phyloP scores from a whole-genome alignment of 2,329 filamentous ascomycete genomes.

The Emmonsia crescens region DNA sequence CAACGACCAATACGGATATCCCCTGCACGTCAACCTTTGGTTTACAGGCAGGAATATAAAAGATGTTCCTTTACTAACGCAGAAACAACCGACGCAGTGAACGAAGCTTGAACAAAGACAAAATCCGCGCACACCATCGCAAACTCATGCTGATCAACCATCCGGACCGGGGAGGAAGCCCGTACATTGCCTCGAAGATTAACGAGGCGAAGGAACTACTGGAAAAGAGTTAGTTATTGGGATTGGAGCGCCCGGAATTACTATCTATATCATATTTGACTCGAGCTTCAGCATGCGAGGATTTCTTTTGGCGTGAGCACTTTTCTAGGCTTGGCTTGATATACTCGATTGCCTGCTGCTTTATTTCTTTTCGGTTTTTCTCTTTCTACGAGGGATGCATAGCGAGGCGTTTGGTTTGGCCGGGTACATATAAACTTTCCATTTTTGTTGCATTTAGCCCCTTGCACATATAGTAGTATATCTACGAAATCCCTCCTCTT shows the following conservation, averaged over 20 bases:
- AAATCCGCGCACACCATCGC: conserved; percentile 89
- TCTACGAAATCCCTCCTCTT: conserved; percentile 3
- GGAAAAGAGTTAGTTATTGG: conserved; percentile 51
- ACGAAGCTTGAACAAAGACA: conserved; percentile 77
- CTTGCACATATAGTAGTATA: background rate
- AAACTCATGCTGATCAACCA: conserved; percentile 96
- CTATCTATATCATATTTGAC: background rate
- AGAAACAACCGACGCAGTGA: conserved; percentile 51
- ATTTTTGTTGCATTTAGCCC: background rate
- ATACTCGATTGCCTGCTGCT: background rate
- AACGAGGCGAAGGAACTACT: conserved; percentile 97
- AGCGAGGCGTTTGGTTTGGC: conserved; percentile 2
- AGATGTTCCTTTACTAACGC: conserved; percentile 5
- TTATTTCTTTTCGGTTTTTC: background rate
- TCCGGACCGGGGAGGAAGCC: conserved; percentile 91
- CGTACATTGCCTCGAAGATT: conserved; percentile 92
- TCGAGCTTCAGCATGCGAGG: background rate
- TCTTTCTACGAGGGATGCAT: conserved; percentile 1
- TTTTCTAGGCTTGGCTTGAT: background rate
- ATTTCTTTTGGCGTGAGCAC: background rate
- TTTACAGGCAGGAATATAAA: conserved; percentile 2
- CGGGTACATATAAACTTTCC: background rate
- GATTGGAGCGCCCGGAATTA: background rate
- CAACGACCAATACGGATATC: background rate
- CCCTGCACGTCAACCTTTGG: background rate